These are phyloP conservation scores for Panicum hallii DNA, from an alignment of 202 grass and related monocot species.

Conservation along the genomic window DNA sequence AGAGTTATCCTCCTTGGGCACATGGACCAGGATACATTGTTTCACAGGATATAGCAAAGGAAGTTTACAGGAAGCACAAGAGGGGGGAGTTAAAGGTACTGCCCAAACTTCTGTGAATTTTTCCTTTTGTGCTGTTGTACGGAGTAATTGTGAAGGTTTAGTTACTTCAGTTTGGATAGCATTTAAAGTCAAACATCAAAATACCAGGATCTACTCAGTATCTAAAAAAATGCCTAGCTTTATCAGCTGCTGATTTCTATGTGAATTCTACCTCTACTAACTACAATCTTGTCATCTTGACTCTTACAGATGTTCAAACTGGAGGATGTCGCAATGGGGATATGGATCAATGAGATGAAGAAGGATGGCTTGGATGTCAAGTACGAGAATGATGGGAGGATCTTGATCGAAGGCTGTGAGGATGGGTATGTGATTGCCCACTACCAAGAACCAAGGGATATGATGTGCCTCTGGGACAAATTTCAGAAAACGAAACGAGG, in stretches of 20 bases:
- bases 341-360: constrained; percentile 92
- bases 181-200: not conserved
- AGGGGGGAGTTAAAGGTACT: constrained; percentile 81
- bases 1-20: constrained; percentile 95
- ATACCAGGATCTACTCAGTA: not conserved
- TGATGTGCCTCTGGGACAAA: constrained; percentile 94
- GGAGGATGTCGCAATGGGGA: constrained; percentile 99
- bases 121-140: constrained; percentile 31
- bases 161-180: constrained; percentile 18
- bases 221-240: not conserved
- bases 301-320: constrained; percentile 97
- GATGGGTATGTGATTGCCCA: constrained; percentile 89
- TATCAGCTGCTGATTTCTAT: constrained; percentile 8
- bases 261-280: not conserved
- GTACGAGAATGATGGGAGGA: constrained; percentile 80
- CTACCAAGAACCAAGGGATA: constrained; percentile 89
- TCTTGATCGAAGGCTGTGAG: constrained; percentile 74
- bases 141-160: not conserved
- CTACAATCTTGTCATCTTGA: not conserved
- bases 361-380: constrained; percentile 77
- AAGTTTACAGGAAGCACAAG: constrained; percentile 78
- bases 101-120: not conserved
- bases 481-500: constrained; percentile 66
- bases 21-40: constrained; percentile 97
- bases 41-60: constrained; percentile 81